phyloP scores from a whole-genome alignment of 148 eudicot species.

The Heliamphora exappendiculata region DNA sequence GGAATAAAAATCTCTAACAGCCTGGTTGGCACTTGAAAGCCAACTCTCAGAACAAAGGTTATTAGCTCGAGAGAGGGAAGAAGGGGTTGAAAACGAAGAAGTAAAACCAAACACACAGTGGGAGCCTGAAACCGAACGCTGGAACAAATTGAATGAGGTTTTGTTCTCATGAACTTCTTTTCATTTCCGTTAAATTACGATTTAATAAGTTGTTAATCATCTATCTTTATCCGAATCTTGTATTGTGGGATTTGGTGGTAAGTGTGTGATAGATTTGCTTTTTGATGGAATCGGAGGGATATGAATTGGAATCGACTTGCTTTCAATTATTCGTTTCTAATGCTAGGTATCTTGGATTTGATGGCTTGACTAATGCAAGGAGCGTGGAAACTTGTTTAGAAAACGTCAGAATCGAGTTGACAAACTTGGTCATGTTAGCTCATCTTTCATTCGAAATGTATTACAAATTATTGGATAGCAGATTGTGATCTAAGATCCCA shows the following conservation, averaged over 20 bases:
- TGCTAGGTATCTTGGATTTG: background rate
- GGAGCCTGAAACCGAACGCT: background rate
- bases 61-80: background rate
- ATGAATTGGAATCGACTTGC: background rate
- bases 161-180: background rate
- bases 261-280: background rate
- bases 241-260: background rate
- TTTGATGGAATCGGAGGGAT: background rate
- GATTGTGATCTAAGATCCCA: background rate
- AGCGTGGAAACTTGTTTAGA: background rate
- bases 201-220: background rate
- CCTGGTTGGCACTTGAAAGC: background rate
- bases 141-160: background rate
- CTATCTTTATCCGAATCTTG: background rate
- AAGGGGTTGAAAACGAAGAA: background rate
- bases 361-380: background rate
- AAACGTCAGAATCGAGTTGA: background rate
- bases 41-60: background rate
- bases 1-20: background rate
- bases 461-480: no score
- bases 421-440: background rate
- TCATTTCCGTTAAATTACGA: background rate
- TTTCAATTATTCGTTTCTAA: background rate
- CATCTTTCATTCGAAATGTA: background rate
- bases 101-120: background rate